Evolutionary conservation across 768 basidiomycete species (phyloP), one percentile per base, ranked within the genome.

Genomic region (Boletus fagicola): DNA sequence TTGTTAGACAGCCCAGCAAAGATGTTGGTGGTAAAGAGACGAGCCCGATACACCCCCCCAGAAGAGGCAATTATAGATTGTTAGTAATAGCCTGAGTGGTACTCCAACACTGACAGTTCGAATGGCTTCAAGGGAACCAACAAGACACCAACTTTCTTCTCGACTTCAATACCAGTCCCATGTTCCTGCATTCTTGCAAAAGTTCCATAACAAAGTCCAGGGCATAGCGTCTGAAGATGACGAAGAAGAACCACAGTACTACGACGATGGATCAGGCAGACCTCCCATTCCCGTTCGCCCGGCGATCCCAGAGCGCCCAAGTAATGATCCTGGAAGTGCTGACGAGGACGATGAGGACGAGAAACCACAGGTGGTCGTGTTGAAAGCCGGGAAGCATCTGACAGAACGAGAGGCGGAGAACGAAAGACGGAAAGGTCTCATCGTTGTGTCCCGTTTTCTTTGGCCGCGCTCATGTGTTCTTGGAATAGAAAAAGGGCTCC

Each of bases 301-400:
- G 42, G 72, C 86, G 13, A 88, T 90, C 30, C 88, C 88, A 11
- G 76, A 84, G 65, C 78, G 88, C 35, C 87, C 87, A 0, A 80
- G 77, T 13, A 80, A 83, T 47, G 83, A 90, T 54, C 85, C 82
- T 9, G 88, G 88, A 49, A 89, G 87, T 62, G 88, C 82, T 13
- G 85, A 86, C 51, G 90, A 92, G 56, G 86, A 85, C 56, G 76
- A 77, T 5, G 82, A 69, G 0, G 93, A 94, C 64, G 94, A 95
- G 71, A 86, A 81, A 62, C 94, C 94, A 3, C 90, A 92, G 67
- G 84, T 97, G 9, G 92, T 97, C 4, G 94, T 96, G 10, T 69
- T 97, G 62, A 92, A 83, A 67, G 83, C 88, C 62, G 94, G 94
- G 28, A 95, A 92, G 68, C 94, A 97, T 76, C 77, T 97, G 43